Percentiles rank a stretch among this genome's conserved stretches.
phyloP scores from a whole-genome alignment of 2,329 filamentous ascomycete genomes.

The Gremmenia infestans region DNA sequence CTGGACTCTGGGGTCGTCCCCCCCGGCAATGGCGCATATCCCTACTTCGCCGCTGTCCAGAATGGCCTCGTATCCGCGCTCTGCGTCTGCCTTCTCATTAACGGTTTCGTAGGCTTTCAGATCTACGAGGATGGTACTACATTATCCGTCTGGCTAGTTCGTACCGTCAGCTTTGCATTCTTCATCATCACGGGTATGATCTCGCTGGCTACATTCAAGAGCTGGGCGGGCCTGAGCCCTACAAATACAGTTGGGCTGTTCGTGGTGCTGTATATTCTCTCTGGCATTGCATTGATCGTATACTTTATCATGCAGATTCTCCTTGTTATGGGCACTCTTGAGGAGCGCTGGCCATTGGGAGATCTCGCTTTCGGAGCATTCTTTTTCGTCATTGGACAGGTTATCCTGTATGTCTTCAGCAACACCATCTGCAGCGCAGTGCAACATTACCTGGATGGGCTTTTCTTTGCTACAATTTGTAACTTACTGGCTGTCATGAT shows the following conservation, averaged over 20 bases:
- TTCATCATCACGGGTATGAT: slow-evolving; percentile 85
- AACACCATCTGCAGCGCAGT: slow-evolving; percentile 76
- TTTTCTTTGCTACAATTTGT: slow-evolving; percentile 91
- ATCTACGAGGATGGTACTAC: slow-evolving; percentile 95
- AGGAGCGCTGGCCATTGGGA: slow-evolving; percentile 92
- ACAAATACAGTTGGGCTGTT: slow-evolving; percentile 86
- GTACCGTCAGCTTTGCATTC: slow-evolving; percentile 70
- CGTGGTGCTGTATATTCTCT: slow-evolving; percentile 85
- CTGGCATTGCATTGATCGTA: slow-evolving; percentile 77
- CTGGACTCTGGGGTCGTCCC: slow-evolving; percentile 92
- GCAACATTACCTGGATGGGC: slow-evolving; percentile 87
- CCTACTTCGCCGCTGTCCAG: slow-evolving; percentile 88
- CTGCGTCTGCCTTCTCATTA: slow-evolving; percentile 86
- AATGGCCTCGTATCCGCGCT: slow-evolving; percentile 80
- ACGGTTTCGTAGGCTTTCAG: slow-evolving; percentile 97
- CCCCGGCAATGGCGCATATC: slow-evolving; percentile 71
- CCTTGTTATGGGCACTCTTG: slow-evolving; percentile 81
- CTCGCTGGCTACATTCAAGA: slow-evolving; percentile 86
- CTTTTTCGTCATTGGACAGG: slow-evolving; percentile 89
- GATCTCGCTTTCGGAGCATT: slow-evolving; percentile 87
- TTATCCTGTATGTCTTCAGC: slow-evolving; percentile 87
- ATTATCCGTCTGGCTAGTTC: slow-evolving; percentile 87
- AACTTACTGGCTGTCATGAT: slow-evolving; percentile 97
- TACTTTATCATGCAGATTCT: slow-evolving; percentile 86
- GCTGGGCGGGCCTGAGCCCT: slow-evolving; percentile 79